Conservation (phyloP, 805 yeast genomes). For the Lipomyces yamanashiensis region DNA sequence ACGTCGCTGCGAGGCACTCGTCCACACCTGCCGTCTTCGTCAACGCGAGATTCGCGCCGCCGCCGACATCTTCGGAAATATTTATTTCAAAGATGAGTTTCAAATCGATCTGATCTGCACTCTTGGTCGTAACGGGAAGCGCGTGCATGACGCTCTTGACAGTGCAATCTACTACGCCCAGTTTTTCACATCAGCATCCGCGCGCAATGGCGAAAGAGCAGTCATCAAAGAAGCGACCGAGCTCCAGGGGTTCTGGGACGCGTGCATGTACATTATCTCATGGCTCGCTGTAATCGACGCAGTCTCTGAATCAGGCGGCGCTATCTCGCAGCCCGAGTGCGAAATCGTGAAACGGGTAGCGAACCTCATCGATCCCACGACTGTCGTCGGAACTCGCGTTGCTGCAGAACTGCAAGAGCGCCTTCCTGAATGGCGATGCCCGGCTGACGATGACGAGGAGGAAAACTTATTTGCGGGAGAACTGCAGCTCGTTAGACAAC, state of each 20-base stretch:
- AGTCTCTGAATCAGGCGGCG: constrained; percentile 5
- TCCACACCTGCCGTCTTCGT: constrained; percentile 1
- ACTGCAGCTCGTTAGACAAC: neutral
- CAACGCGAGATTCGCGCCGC: constrained; percentile 1
- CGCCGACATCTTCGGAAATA: constrained; percentile 8
- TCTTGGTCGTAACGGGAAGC: constrained; percentile 3
- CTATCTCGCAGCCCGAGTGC: neutral
- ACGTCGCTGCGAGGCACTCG: constrained; percentile 6
- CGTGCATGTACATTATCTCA: constrained; percentile 7
- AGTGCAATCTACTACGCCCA: neutral
- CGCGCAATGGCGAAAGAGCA: neutral
- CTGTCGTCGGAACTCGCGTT: neutral
- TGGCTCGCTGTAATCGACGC: constrained; percentile 11
- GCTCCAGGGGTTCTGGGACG: constrained; percentile 5
- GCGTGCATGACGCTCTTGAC: constrained; percentile 6
- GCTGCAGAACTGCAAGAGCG: neutral
- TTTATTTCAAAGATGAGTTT: constrained; percentile 1
- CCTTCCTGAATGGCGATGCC: neutral
- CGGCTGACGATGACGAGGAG: constrained; percentile 3
- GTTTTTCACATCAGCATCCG: neutral
- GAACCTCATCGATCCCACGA: neutral
- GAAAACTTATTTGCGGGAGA: neutral
- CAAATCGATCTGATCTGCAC: constrained; percentile 8
- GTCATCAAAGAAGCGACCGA: neutral
- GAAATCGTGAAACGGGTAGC: neutral